Evolutionary conservation across 768 basidiomycete genomes (phyloP).

Genomic region (Neoboletus magnificus): DNA sequence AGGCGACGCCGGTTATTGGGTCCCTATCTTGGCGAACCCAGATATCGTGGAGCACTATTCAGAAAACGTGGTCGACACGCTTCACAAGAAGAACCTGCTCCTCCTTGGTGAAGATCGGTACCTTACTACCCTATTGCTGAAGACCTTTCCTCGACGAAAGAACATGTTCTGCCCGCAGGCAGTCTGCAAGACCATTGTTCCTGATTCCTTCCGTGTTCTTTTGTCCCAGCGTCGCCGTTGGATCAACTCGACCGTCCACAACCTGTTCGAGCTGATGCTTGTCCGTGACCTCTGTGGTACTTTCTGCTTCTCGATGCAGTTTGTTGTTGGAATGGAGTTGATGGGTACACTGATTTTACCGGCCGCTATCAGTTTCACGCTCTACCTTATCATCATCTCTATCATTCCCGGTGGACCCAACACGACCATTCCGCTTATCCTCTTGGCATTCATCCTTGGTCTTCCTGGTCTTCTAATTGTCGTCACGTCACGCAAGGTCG

Average conservation of each 20-base stretch:
- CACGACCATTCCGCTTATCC: conserved; percentile 86
- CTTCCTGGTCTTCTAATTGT: conserved; percentile 94
- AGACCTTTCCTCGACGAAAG: conserved; percentile 99
- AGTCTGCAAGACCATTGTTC: conserved; percentile 98
- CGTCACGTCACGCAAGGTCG: conserved; percentile 90
- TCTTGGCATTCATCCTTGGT: conserved; percentile 93
- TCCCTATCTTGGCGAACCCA: conserved; percentile 96
- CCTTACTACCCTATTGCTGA: conserved; percentile 93
- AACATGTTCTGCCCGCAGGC: conserved; percentile 99
- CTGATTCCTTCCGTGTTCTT: conserved; percentile 91
- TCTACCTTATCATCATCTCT: conserved; percentile 87
- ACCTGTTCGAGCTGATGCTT: conserved; percentile 86
- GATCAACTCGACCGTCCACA: conserved; percentile 99
- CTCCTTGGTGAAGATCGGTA: conserved; percentile 99
- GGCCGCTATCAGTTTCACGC: conserved; percentile 94
- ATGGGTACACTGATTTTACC: conserved; percentile 95
- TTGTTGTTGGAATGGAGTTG: conserved; percentile 97
- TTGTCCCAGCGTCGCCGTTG: conserved; percentile 96
- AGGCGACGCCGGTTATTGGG: conserved; percentile 94
- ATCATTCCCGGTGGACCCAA: conserved; percentile 77
- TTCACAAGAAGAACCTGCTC: conserved; percentile 98
- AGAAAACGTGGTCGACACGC: conserved; percentile 97
- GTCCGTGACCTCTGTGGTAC: conserved; percentile 99
- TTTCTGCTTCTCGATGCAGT: conserved; percentile 99
- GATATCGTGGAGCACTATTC: conserved; percentile 99